These are phyloP conservation scores for Trapa incisa DNA, from an alignment of 345 rosid genomes.

Conservation along the genomic window DNA sequence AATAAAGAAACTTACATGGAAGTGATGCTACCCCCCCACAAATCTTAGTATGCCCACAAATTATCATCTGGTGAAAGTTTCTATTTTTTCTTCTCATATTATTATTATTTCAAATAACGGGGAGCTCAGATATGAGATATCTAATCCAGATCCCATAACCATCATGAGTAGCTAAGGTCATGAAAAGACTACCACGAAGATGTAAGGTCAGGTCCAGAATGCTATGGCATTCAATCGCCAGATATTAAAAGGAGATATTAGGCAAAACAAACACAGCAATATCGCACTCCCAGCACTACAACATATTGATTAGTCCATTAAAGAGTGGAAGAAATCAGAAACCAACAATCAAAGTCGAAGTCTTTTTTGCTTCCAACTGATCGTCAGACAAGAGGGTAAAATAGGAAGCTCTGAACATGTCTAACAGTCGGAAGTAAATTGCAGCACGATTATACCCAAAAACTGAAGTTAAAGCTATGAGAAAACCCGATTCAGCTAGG, in stretches of 20 bases:
- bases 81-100: too few species aligned
- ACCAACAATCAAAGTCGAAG: not conserved
- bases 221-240: too few species aligned
- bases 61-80: not conserved
- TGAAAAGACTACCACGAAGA: not conserved
- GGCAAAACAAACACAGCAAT: not conserved
- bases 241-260: not conserved
- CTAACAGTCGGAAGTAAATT: not conserved
- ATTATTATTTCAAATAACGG: too few species aligned
- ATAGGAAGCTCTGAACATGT: not conserved
- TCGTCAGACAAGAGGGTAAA: not conserved
- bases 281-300: not conserved
- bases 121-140: too few species aligned
- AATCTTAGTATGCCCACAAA: not conserved
- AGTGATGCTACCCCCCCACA: not conserved
- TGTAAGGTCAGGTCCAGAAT: not conserved
- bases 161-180: not conserved
- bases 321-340: not conserved
- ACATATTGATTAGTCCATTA: not conserved
- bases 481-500: not conserved
- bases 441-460: not conserved
- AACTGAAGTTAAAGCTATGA: not conserved
- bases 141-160: not conserved
- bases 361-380: not conserved
- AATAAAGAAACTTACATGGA: not conserved